phyloP scores from a whole-genome alignment of 2,329 filamentous ascomycete genomes.

The Gnomoniopsis smithogilvyi region DNA sequence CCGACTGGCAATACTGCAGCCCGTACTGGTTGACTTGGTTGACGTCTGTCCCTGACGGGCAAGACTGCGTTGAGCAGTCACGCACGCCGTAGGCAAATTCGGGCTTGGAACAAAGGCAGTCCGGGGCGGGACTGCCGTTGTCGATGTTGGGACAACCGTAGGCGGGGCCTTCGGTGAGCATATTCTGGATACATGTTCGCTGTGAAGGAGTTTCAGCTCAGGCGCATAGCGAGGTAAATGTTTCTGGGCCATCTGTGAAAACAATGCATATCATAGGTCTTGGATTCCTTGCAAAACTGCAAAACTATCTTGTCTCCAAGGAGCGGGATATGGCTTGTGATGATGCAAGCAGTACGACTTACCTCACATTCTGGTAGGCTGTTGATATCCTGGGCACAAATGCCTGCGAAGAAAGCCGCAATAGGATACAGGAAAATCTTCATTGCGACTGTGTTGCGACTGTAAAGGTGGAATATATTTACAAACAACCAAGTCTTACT shows the following conservation, averaged over 20 bases:
- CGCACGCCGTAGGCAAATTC: slow-evolving; percentile 48
- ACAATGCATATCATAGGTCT: background rate
- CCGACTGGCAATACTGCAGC: slow-evolving; percentile 3
- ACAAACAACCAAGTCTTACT: too few relatives aligned
- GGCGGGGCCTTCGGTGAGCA: slow-evolving; percentile 41
- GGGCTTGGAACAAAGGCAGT: slow-evolving; percentile 43
- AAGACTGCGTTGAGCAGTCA: slow-evolving; percentile 46
- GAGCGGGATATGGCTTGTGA: background rate
- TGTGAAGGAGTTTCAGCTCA: slow-evolving; percentile 23
- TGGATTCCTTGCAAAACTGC: background rate
- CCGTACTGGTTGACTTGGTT: background rate
- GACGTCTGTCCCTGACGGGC: slow-evolving; percentile 21
- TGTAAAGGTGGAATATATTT: too few relatives aligned
- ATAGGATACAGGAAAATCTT: background rate
- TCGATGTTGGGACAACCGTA: slow-evolving; percentile 43
- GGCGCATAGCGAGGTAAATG: background rate
- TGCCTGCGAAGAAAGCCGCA: background rate
- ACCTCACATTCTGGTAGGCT: background rate
- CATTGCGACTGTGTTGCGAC: background rate
- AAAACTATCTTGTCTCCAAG: background rate
- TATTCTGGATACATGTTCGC: slow-evolving; percentile 47
- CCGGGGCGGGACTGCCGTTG: slow-evolving; percentile 16
- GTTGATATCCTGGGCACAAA: background rate
- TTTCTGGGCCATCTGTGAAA: background rate
- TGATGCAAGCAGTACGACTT: background rate